Evolutionary conservation across 2,329 filamentous ascomycete genomes (phyloP), one percentile per base, ranked within the genome.

Genomic region (Hypoxylon sp.): DNA sequence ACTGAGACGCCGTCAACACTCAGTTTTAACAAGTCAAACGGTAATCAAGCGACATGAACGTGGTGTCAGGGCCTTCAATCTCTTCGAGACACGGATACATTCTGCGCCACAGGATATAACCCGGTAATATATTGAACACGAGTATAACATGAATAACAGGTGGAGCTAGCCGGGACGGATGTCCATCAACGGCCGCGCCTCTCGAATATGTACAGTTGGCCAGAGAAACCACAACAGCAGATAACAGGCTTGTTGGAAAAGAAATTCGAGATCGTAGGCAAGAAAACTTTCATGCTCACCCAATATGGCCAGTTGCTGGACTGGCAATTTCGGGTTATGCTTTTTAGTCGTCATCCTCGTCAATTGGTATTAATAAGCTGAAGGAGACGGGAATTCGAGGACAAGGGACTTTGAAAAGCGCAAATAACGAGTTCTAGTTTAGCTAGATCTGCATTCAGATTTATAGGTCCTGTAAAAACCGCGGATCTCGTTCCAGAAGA

Each of bases 291-390:
- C 50, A 62, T 68, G 77, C 87, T 84, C 86, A 94, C 92, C 90
- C 71, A 97, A 82, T 77, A 97, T 94, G 47, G 89, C 83, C 76
- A 97, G 84, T 82, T 97, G 93, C 85, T 90, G 88, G 46, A 88
- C 84, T 0, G 93, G 93, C 84, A 96, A 85, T 83, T 90, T 92
- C 26, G 89, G 86, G 70, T 78, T 73, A 64, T 69, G 74, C 22
- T 71, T 71, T 58, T 67, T 75, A 14, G 70, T 59, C 10, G 70
- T 59, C 72, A 74, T 74, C 50, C 24, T 71, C 33, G 31, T 50
- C 39, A 51, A 17, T 51, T 31, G 26, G 44, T 55, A 62, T 54
- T 19, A 17, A 11, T 55, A 13, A 13, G 51, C 14, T 6, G 11
- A 46, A 46, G 10, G 13, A 1, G 52, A 60, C 5, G 13, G 14